Conservation (phyloP, 2,329 filamentous ascomycete species). For the Calonectria multiphialidica region DNA sequence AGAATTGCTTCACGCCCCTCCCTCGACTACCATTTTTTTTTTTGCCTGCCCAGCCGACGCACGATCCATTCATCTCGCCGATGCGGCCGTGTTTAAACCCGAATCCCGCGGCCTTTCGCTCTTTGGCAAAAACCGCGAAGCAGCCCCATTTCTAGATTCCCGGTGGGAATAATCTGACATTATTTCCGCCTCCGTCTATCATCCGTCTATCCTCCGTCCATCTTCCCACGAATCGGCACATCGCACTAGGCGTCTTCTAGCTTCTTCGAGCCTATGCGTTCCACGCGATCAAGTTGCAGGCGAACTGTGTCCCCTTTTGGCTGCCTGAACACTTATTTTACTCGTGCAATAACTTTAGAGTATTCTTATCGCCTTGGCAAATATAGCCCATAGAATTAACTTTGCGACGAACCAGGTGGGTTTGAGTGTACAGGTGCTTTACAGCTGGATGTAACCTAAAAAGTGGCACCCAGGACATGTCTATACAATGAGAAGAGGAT, state of each 20-base stretch:
- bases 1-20: not conserved
- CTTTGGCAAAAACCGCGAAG: not conserved
- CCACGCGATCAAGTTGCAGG: not conserved
- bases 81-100: conserved; percentile 12
- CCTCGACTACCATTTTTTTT: not conserved
- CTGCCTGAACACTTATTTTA: not conserved
- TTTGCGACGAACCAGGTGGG: not conserved
- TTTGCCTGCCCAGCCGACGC: conserved; percentile 1
- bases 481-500: too few species aligned
- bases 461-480: too few species aligned
- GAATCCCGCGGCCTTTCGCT: not conserved
- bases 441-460: too few species aligned
- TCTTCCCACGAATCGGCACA: not conserved
- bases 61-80: not conserved
- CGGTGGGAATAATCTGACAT: not conserved
- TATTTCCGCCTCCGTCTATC: not conserved
- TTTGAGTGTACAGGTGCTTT: too few species aligned
- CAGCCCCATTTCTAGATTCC: not conserved
- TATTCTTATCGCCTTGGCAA: not conserved
- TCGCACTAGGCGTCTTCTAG: not conserved
- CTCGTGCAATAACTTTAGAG: not conserved
- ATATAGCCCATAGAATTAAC: not conserved
- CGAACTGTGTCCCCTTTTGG: not conserved
- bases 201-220: too few species aligned
- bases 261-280: not conserved